Conservation (phyloP, 495 filamentous ascomycete genomes). For the Alectoria sarmentosa region DNA sequence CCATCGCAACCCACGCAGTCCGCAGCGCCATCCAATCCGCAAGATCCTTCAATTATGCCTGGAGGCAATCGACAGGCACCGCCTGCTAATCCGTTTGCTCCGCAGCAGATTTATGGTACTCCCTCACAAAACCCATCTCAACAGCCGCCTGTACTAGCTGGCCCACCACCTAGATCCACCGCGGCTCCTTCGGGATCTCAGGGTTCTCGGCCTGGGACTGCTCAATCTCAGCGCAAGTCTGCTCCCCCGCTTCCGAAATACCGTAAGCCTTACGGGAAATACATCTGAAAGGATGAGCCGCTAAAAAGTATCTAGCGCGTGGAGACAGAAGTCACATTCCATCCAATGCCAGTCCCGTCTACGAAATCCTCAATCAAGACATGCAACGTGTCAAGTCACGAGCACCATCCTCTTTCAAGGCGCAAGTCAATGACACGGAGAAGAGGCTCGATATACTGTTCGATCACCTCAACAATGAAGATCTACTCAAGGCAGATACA, state of each 20-base stretch:
- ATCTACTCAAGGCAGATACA: constrained; percentile 77
- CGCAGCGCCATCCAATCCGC: constrained; percentile 36
- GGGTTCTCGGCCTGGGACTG: constrained; percentile 45
- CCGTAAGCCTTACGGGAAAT: constrained; percentile 44
- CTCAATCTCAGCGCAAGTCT: constrained; percentile 41
- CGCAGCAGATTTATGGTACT: constrained; percentile 33
- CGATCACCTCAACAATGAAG: constrained; percentile 93
- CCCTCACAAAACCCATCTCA: constrained; percentile 36
- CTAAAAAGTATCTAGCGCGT: constrained; percentile 41
- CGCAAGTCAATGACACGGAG: constrained; percentile 86
- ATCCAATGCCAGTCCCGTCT: constrained; percentile 62
- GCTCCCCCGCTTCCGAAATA: constrained; percentile 54
- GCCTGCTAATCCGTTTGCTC: constrained; percentile 57
- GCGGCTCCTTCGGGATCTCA: constrained; percentile 31
- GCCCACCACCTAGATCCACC: constrained; percentile 21
- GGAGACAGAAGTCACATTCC: constrained; percentile 93
- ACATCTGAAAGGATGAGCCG: not conserved
- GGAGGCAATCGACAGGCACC: constrained; percentile 29
- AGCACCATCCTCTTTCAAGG: constrained; percentile 73
- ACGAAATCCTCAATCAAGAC: constrained; percentile 71
- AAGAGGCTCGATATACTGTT: constrained; percentile 87
- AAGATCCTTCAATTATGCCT: constrained; percentile 31
- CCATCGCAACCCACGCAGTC: constrained; percentile 62
- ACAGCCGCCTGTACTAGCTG: constrained; percentile 28
- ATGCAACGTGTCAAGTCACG: constrained; percentile 80